Percentiles rank a stretch among this genome's conserved stretches.
These are phyloP conservation scores for Cladorrhinum samala DNA, from an alignment of 495 filamentous ascomycete species.

Conservation along the genomic window DNA sequence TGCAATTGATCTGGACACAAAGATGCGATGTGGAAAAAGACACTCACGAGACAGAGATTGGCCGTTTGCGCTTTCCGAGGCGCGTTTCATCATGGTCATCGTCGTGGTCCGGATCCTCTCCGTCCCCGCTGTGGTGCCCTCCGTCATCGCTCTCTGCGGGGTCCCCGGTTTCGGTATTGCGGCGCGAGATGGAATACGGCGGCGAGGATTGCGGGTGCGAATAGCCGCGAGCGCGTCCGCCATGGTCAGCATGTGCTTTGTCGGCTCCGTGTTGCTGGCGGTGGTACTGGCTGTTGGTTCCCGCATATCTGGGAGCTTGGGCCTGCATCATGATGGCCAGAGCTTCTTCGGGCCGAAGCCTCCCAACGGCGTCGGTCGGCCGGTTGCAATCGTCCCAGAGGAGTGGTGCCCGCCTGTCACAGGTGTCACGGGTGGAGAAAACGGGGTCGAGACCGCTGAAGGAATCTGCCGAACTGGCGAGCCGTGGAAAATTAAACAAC, in stretches of 20 bases:
- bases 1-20: no score
- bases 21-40: no score
- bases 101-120: conserved; percentile 27
- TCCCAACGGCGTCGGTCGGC: not conserved
- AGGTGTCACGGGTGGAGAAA: not conserved
- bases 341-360: not conserved
- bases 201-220: conserved; percentile 12
- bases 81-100: conserved; percentile 37
- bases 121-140: conserved; percentile 33
- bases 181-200: conserved; percentile 5
- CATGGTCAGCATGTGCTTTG: no score
- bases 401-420: not conserved
- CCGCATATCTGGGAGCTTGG: conserved; percentile 14
- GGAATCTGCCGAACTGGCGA: no score
- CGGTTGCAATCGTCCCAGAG: not conserved
- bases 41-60: conserved; percentile 53
- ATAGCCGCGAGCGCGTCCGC: conserved; percentile 16
- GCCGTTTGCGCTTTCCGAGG: conserved; percentile 47
- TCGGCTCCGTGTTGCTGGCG: no score
- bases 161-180: conserved; percentile 8
- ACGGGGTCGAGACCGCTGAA: not conserved
- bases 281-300: not conserved
- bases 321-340: conserved; percentile 23
- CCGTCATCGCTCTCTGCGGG: conserved; percentile 23
- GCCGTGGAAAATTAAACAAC: no score